Evolutionary conservation across 805 yeast species (phyloP).

Genomic region (Saturnispora diversa): DNA sequence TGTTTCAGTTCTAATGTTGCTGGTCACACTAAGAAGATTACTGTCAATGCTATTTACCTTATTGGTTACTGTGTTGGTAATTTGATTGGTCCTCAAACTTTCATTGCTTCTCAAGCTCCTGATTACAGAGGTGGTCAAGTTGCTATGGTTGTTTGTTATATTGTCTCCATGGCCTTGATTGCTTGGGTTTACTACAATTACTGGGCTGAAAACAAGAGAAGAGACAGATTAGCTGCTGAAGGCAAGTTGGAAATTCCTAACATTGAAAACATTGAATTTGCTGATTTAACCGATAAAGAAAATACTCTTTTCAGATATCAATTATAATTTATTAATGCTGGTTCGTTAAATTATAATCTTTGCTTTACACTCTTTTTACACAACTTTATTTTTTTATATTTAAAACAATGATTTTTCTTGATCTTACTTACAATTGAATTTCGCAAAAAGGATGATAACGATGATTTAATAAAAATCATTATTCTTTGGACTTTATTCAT

Average conservation of each 20-base stretch:
- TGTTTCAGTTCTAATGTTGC: slow-evolving; percentile 46
- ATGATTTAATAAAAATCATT: too few relatives aligned
- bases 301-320: slow-evolving; percentile 17
- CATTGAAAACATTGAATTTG: slow-evolving; percentile 17
- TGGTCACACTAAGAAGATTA: slow-evolving; percentile 67
- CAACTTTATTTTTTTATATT: neutral
- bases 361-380: neutral
- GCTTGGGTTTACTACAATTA: slow-evolving; percentile 16
- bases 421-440: too few relatives aligned
- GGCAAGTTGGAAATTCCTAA: slow-evolving; percentile 9
- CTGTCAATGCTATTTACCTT: slow-evolving; percentile 49
- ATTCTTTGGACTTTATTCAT: too few relatives aligned
- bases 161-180: slow-evolving; percentile 17
- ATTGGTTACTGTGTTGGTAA: slow-evolving; percentile 63
- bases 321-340: slow-evolving; percentile 9
- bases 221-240: slow-evolving; percentile 12
- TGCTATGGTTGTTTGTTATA: slow-evolving; percentile 32
- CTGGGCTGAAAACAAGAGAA: slow-evolving; percentile 15
- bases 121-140: slow-evolving; percentile 46
- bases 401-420: neutral
- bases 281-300: slow-evolving; percentile 21
- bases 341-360: neutral
- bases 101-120: slow-evolving; percentile 51
- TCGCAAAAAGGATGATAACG: too few relatives aligned
- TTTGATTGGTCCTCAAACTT: slow-evolving; percentile 67